Evolutionary conservation across 2,329 filamentous ascomycete species (phyloP).

Genomic region (Aspergillus fumigatiaffinis): DNA sequence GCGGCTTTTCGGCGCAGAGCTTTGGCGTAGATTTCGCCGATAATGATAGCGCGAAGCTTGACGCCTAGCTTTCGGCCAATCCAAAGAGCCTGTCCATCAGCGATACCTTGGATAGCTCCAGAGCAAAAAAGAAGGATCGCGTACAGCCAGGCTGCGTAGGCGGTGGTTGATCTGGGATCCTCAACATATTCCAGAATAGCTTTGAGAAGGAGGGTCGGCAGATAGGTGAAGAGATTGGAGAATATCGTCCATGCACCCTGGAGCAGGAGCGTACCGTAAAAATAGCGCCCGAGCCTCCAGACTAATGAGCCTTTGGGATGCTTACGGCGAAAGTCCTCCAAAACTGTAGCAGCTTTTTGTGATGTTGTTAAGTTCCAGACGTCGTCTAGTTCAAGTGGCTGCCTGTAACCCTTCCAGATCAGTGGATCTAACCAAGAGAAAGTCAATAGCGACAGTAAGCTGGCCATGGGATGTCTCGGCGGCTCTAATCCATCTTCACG

Average conservation of each 20-base stretch:
- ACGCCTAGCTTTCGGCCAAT: slow-evolving; percentile 93
- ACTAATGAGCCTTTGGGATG: slow-evolving; percentile 77
- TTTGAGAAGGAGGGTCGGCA: slow-evolving; percentile 84
- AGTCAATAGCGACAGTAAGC: slow-evolving; percentile 79
- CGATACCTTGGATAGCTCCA: slow-evolving; percentile 74
- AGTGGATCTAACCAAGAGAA: slow-evolving; percentile 90
- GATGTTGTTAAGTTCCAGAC: slow-evolving; percentile 89
- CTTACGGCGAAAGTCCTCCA: slow-evolving; percentile 77
- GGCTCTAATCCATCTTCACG: slow-evolving; percentile 87
- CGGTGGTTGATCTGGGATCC: slow-evolving; percentile 66
- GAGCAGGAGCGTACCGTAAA: slow-evolving; percentile 68
- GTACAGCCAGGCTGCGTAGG: slow-evolving; percentile 92
- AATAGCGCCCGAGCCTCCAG: slow-evolving; percentile 78
- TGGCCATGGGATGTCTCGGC: slow-evolving; percentile 80
- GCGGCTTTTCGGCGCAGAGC: slow-evolving; percentile 86
- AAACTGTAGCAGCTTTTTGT: slow-evolving; percentile 79
- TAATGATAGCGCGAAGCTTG: slow-evolving; percentile 85
- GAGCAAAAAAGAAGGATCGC: slow-evolving; percentile 85
- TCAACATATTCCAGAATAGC: slow-evolving; percentile 95
- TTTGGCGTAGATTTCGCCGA: slow-evolving; percentile 97
- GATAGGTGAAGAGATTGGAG: slow-evolving; percentile 80
- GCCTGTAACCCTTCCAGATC: slow-evolving; percentile 82
- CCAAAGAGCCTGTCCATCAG: slow-evolving; percentile 84
- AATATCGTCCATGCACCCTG: slow-evolving; percentile 79
- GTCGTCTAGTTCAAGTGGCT: slow-evolving; percentile 74